Evolutionary conservation across 2,329 filamentous ascomycete genomes (phyloP), one percentile per base, ranked within the genome.

Genomic region (Paradendryphiella salina): DNA sequence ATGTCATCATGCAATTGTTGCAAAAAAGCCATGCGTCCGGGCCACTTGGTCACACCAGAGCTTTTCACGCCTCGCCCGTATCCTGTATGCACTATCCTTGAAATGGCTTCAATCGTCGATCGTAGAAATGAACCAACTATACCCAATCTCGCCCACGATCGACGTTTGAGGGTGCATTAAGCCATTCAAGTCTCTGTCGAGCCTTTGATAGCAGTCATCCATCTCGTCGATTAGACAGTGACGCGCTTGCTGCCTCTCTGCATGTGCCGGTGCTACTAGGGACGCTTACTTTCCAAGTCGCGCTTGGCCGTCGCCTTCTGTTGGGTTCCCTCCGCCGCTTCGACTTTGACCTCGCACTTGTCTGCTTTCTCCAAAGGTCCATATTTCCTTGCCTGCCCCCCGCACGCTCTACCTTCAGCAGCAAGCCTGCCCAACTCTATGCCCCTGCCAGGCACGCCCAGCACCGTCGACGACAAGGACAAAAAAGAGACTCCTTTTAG

Each of bases 131-230:
- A 28, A 14, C 37, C 38, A n/a, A 31, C 28, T 38, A 38, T 48
- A 26, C 44, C 37, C 28, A 47, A 48, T 37, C 34, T 52, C 40
- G 46, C 35, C 37, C 35, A 49, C 33, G 60, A 63, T 63, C 60
- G 60, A 52, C 60, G 50, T 46, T 35, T 47, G 36, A 39, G 45
- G 47, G 51, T 41, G 39, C 57, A 60, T 59, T 55, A 61, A 59
- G 53, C 53, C 46, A 41, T 50, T 39, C 45, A 35, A 38, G 36
- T 17, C 17, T 47, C 36, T 46, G 38, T 48, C 46, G 17, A 33
- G 29, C 41, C 31, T 40, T 28, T 31, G n/a, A 37, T 50, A 46
- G 48, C 46, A 41, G 29, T 39, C 39, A 43, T 48, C 39, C 44
- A 46, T 44, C 13, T 47, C 38, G 35, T 42, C 47, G 23, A 31